A percentile compares a stretch with the other conserved stretches of the same genome.
phyloP scores from a whole-genome alignment of 23 red algal species.

The Chondrus crispus region DNA sequence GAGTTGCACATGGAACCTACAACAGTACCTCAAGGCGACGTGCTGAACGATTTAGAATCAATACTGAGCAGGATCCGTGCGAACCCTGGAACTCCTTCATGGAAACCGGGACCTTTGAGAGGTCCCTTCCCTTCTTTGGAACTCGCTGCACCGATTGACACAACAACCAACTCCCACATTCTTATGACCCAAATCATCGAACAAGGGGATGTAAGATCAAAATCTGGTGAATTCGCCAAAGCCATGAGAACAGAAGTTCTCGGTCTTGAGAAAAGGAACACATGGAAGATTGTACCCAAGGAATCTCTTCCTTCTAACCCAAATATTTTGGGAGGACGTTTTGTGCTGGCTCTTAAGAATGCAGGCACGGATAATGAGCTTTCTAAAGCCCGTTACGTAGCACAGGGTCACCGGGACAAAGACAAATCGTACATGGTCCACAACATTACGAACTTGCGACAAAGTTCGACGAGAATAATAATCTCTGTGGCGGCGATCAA shows the following conservation, averaged over 20 bases:
- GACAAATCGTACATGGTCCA: not conserved
- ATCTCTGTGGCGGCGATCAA: not conserved
- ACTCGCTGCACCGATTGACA: too few species aligned
- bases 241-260: not conserved
- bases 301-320: not conserved
- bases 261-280: not conserved
- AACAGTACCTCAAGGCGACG: too few species aligned
- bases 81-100: too few species aligned
- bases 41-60: too few species aligned
- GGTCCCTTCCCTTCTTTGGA: too few species aligned
- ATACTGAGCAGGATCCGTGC: too few species aligned
- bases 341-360: slow-evolving; percentile 16
- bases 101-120: too few species aligned
- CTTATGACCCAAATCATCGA: too few species aligned
- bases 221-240: too few species aligned
- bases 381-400: not conserved
- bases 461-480: not conserved
- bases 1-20: too few species aligned
- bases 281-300: not conserved
- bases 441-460: not conserved
- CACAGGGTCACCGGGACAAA: slow-evolving; percentile 13
- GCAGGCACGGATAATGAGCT: not conserved
- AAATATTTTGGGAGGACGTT: not conserved
- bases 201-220: too few species aligned
- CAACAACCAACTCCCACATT: too few species aligned